A percentile compares a stretch with the other conserved stretches of the same genome.
phyloP scores from a whole-genome alignment of 1,284 basidiomycete genomes.

The Ceratobasidium sp. region DNA sequence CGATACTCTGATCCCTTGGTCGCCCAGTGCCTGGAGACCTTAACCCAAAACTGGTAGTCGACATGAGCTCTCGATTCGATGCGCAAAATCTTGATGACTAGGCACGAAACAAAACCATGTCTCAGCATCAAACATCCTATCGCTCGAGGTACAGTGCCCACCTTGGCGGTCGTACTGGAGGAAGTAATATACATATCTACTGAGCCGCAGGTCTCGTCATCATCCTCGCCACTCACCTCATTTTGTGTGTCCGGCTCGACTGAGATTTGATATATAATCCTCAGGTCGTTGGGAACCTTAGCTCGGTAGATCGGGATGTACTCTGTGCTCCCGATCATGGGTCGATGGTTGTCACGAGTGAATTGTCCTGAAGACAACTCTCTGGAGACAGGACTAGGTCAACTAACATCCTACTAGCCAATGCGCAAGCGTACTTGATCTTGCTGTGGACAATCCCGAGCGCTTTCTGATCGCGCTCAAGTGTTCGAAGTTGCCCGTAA shows the following conservation, averaged over 20 bases:
- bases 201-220: background rate
- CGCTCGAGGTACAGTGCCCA: background rate
- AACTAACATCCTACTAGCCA: background rate
- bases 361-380: background rate
- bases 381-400: background rate
- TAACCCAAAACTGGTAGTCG: constrained; percentile 21
- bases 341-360: background rate
- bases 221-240: background rate
- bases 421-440: background rate
- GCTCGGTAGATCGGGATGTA: constrained; percentile 32
- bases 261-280: background rate
- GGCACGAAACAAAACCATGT: background rate
- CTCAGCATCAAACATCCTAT: background rate
- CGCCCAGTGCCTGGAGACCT: background rate
- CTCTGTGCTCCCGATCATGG: background rate
- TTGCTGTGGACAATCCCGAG: constrained; percentile 2
- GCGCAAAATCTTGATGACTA: constrained; percentile 11
- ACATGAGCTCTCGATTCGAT: constrained; percentile 10
- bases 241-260: background rate
- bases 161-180: background rate
- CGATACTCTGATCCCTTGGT: background rate
- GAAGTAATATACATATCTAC: too few relatives aligned
- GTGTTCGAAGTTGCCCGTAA: background rate
- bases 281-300: background rate
- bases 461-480: too few relatives aligned